Base-by-base conservation (phyloP, 176 grass and related monocot genomes). In the Oryza glumipatula region DNA sequence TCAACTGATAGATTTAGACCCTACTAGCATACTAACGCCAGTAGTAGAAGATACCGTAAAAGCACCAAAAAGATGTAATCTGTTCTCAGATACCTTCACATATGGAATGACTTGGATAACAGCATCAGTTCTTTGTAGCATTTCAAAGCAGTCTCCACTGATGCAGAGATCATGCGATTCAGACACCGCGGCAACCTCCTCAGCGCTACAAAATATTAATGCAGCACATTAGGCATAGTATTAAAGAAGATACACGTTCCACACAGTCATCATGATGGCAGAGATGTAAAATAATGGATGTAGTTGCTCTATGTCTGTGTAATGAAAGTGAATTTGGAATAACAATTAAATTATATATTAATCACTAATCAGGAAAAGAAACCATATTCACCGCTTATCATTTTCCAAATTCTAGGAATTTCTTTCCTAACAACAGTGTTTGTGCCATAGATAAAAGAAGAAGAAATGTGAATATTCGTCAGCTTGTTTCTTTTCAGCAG, bases 61-160 rank as follows among this genome's bases (percentile, higher is more conserved):
- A n/a, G 54, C 51, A 9, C 17, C 16, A n/a, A 58, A 21, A 58
- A 2, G 54, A 73, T 71, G n/a, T 64, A 52, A 76, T 76, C 30
- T 68, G 63, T 71, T 69, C 65, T 48, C 30, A 73, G 48, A 41
- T 73, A 92, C 96, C 96, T 96, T 99, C 67, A 99, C 90, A 82
- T 96, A 84, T 78, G 96, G 96, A 84, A 99, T 93, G 82, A 99
- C 96, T 80, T 89, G 86, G 67, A 99, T 80, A 84, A 96, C 89
- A 87, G 91, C 85, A 13, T 90, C 91, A 72, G 91, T 94, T 64
- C 79, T 90, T 77, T 94, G 96, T 30, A 99, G 76, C 93, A 96
- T 96, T 88, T 99, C 96, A 88, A 99, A 99, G 76, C 96, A 99
- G 78, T 99, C 96, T 72, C 96, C 96, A 73, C 94, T 91, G 80